A percentile compares a stretch with the other conserved stretches of the same genome.
phyloP scores from a whole-genome alignment of 805 yeast species.

The Saccharomycopsis guyanensis region DNA sequence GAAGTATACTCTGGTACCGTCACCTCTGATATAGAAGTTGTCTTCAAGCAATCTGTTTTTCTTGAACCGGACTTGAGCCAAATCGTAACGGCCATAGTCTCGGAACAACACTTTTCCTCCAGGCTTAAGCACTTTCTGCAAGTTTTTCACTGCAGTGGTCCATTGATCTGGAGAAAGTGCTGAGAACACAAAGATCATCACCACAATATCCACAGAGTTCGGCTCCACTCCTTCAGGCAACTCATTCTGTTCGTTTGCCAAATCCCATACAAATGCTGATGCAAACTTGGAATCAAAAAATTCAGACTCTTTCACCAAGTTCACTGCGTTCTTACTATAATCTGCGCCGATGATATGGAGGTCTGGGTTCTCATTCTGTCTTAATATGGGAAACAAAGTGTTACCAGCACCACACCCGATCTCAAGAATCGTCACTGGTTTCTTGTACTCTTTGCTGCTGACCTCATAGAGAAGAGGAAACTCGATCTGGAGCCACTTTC shows the following conservation, averaged over 20 bases:
- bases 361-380: conserved; percentile 73
- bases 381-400: conserved; percentile 84
- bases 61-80: conserved; percentile 92
- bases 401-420: conserved; percentile 99
- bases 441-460: conserved; percentile 50
- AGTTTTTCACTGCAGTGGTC: conserved; percentile 68
- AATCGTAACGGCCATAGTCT: conserved; percentile 92
- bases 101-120: conserved; percentile 87
- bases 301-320: conserved; percentile 62
- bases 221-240: conserved; percentile 83
- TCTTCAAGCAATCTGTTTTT: conserved; percentile 81
- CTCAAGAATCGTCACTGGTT: conserved; percentile 72
- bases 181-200: conserved; percentile 91
- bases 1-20: conserved; percentile 95
- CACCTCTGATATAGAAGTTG: conserved; percentile 93
- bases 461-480: conserved; percentile 80
- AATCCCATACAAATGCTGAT: conserved; percentile 90
- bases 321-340: conserved; percentile 83
- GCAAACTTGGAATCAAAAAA: conserved; percentile 53
- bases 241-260: conserved; percentile 63
- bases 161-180: conserved; percentile 92
- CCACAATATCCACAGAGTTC: conserved; percentile 79
- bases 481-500: conserved; percentile 94
- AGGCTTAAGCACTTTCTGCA: conserved; percentile 72
- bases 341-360: conserved; percentile 79